These are phyloP conservation scores for Colletotrichum liaoningense DNA, from an alignment of 2,329 filamentous ascomycete genomes.

Conservation along the genomic window DNA sequence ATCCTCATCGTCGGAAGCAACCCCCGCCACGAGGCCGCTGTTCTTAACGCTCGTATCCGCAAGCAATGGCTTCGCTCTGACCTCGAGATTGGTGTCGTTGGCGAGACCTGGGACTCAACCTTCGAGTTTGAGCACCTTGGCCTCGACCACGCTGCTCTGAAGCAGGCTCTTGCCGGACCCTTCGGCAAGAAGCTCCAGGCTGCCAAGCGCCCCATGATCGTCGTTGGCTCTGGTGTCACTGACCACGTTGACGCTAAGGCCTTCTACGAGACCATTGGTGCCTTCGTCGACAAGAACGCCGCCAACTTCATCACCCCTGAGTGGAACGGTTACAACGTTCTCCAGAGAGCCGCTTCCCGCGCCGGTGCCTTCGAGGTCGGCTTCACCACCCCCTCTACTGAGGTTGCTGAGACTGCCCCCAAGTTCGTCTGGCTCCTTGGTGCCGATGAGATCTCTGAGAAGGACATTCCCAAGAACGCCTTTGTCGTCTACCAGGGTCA, in stretches of 20 bases:
- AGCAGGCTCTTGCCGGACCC: conserved; percentile 83
- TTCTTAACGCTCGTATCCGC: conserved; percentile 94
- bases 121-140: conserved; percentile 96
- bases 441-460: conserved; percentile 87
- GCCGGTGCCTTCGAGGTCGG: conserved; percentile 96
- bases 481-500: conserved; percentile 99
- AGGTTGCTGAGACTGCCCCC: conserved; percentile 84
- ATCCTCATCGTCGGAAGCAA: conserved; percentile 96
- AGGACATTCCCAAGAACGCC: conserved; percentile 92
- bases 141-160: conserved; percentile 80
- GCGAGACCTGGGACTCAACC: conserved; percentile 91
- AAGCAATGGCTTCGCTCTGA: conserved; percentile 98
- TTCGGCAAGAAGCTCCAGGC: conserved; percentile 93
- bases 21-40: conserved; percentile 92
- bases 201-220: conserved; percentile 95
- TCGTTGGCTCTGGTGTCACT: conserved; percentile 90
- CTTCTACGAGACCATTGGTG: conserved; percentile 90
- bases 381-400: conserved; percentile 86
- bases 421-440: conserved; percentile 98
- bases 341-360: conserved; percentile 92
- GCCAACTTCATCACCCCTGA: conserved; percentile 87
- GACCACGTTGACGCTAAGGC: conserved; percentile 93
- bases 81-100: conserved; percentile 90
- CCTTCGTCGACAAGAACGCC: conserved; percentile 94
- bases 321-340: conserved; percentile 98